Conservation (phyloP, 768 basidiomycete genomes). For the Termitomyces sp. region DNA sequence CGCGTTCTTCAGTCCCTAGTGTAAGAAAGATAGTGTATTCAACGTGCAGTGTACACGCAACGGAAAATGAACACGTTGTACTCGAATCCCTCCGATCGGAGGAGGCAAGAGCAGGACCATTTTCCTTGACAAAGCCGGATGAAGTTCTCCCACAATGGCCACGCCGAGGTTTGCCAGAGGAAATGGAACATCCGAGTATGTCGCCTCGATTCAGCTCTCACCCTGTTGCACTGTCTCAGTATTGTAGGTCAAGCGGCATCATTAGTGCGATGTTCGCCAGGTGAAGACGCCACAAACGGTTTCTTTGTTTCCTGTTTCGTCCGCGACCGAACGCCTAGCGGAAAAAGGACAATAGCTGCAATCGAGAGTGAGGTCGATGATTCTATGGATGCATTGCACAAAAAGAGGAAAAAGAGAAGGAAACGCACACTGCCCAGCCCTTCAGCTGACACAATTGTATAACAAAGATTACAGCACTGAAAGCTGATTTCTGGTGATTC, state of each 20-base stretch:
- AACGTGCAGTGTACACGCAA: conserved; percentile 91
- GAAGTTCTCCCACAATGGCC: conserved; percentile 80
- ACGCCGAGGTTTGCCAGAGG: conserved; percentile 67
- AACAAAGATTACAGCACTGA: background rate
- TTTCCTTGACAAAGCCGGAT: conserved; percentile 58
- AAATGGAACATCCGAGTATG: conserved; percentile 52
- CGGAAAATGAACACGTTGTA: conserved; percentile 93
- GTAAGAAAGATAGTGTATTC: conserved; percentile 88
- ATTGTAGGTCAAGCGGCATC: conserved; percentile 48
- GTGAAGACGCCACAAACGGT: conserved; percentile 88
- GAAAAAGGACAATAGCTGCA: conserved; percentile 20
- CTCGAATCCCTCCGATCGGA: conserved; percentile 62
- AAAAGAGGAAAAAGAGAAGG: conserved; percentile 18
- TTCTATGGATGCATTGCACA: conserved; percentile 3
- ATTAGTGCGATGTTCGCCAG: conserved; percentile 67
- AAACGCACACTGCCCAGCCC: background rate
- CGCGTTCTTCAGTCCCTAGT: conserved; percentile 53
- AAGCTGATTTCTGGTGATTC: background rate
- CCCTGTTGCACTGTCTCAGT: background rate
- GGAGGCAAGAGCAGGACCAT: conserved; percentile 56
- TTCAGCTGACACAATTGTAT: background rate
- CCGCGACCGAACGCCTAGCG: conserved; percentile 11
- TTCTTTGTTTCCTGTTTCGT: conserved; percentile 98
- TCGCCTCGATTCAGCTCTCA: background rate
- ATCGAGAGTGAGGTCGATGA: conserved; percentile 13